These are phyloP conservation scores for Botrytis sinoallii DNA, from an alignment of 2,329 filamentous ascomycete species.

Conservation along the genomic window DNA sequence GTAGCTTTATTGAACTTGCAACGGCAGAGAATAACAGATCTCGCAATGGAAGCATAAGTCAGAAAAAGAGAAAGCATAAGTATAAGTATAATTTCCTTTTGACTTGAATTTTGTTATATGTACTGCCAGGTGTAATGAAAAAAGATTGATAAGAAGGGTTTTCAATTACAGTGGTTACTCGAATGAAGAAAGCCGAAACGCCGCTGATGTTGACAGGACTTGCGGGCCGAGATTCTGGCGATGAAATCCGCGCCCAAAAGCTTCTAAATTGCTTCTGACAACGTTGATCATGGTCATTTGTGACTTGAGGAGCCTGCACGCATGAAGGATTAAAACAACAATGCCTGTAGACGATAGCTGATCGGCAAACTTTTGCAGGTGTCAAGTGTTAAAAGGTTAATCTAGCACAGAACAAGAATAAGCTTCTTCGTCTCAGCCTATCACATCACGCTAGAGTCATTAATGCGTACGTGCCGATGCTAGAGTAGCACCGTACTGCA, in stretches of 20 bases:
- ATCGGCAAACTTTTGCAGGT: conserved; percentile 1
- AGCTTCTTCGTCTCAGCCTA: not conserved
- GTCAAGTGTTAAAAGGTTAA: not conserved
- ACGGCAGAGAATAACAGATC: not conserved
- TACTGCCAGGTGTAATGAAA: not conserved
- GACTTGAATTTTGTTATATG: not conserved
- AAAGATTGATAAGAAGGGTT: not conserved
- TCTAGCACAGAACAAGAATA: not conserved
- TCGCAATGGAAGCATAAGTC: no score
- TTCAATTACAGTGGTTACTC: not conserved
- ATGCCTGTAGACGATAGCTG: not conserved
- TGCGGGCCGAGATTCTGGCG: not conserved
- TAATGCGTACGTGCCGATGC: not conserved
- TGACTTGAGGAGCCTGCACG: not conserved
- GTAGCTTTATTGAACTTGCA: not conserved
- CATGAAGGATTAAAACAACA: not conserved
- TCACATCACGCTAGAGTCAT: not conserved
- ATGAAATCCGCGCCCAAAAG: not conserved
- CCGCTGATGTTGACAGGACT: not conserved
- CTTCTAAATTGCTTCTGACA: not conserved
- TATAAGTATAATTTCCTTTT: not conserved
- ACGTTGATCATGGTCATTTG: not conserved
- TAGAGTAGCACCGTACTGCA: no score
- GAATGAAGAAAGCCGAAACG: not conserved
- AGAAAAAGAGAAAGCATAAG: not conserved